Evolutionary conservation across 108 stramenopile species (phyloP).

Genomic region (Aureococcus anophagefferens): DNA sequence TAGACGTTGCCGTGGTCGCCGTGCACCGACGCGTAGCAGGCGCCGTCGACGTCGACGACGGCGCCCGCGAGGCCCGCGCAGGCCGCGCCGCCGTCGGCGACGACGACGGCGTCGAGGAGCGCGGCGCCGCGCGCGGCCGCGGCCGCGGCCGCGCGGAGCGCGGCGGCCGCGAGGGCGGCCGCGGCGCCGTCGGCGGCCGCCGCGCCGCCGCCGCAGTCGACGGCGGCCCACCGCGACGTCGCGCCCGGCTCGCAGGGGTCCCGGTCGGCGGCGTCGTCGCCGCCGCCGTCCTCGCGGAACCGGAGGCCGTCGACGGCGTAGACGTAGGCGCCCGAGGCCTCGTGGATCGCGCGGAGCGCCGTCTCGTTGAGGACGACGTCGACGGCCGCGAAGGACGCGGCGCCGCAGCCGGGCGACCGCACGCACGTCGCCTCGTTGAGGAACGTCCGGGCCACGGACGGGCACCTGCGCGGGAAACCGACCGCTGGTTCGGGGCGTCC

Average conservation of each 20-base stretch:
- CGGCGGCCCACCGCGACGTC: background rate
- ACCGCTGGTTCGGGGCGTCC: too few relatives aligned
- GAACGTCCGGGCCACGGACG: background rate
- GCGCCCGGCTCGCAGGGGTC: too few relatives aligned
- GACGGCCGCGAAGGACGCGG: too few relatives aligned
- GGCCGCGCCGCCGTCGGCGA: too few relatives aligned
- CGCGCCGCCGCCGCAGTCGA: background rate
- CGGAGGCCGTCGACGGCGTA: background rate
- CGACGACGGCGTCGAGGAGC: too few relatives aligned
- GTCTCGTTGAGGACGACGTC: background rate
- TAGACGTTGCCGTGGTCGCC: background rate
- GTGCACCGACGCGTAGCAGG: constrained; percentile 5
- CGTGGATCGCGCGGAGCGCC: background rate
- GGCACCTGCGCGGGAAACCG: background rate
- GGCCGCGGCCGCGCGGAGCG: too few relatives aligned
- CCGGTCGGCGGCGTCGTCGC: too few relatives aligned
- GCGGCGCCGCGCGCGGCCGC: too few relatives aligned
- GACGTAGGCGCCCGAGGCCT: background rate
- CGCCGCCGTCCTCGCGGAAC: background rate
- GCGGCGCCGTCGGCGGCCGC: background rate
- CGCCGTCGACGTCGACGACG: background rate
- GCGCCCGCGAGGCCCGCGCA: background rate
- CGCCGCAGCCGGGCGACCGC: background rate
- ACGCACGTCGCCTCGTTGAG: constrained; percentile 1
- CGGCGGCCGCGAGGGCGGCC: too few relatives aligned